Evolutionary conservation across 2,329 filamentous ascomycete species (phyloP).

Genomic region (Neurospora sp.): DNA sequence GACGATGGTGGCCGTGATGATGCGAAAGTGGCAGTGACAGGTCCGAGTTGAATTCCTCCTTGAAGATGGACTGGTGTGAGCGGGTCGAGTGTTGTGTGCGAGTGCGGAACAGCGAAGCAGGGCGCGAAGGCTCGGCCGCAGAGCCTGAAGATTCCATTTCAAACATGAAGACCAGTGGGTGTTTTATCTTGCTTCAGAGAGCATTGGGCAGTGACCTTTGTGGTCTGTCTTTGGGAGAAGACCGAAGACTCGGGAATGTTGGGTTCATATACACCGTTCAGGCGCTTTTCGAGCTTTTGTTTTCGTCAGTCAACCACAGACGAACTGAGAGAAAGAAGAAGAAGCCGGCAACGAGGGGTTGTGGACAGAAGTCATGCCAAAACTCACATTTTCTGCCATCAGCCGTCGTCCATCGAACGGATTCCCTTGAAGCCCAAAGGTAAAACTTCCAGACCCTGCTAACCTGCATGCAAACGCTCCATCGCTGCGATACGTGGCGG

Average conservation of each 20-base stretch:
- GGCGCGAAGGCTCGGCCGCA: neutral
- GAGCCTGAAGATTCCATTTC: neutral
- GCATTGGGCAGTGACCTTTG: neutral
- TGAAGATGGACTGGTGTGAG: conserved; percentile 15
- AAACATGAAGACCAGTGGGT: neutral
- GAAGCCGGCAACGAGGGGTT: neutral
- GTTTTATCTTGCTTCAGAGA: neutral
- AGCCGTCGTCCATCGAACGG: neutral
- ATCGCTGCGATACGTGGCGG: neutral
- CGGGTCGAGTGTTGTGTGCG: conserved; percentile 2
- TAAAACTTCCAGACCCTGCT: neutral
- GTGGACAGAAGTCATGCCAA: neutral
- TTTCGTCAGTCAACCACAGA: neutral
- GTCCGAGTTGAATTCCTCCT: conserved; percentile 13
- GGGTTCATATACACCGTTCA: neutral
- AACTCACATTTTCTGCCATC: neutral
- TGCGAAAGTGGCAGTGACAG: conserved; percentile 1
- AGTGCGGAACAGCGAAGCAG: neutral
- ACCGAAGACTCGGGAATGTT: neutral
- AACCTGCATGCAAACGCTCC: neutral
- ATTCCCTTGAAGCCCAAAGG: neutral
- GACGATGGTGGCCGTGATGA: neutral
- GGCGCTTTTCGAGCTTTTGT: neutral
- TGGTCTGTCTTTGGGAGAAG: neutral
- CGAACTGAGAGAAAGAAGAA: neutral